Conservation (phyloP, 2,329 filamentous ascomycete genomes). For the Cryphonectria parasitica region DNA sequence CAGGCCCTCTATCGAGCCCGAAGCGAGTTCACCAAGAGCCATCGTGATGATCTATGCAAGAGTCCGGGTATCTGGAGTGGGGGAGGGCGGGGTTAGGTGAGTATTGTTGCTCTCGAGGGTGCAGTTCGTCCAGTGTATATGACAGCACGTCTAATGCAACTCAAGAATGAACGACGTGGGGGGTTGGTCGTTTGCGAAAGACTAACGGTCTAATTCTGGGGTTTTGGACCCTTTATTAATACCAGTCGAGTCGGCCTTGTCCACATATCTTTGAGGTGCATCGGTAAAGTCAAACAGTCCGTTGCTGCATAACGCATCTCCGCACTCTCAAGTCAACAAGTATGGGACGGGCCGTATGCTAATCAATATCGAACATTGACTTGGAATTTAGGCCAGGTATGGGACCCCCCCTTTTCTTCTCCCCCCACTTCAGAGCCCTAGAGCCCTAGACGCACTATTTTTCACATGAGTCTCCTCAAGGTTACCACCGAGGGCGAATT, state of each 20-base stretch:
- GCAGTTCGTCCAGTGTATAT: background rate
- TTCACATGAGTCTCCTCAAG: background rate
- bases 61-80: background rate
- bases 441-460: background rate
- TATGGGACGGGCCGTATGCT: background rate
- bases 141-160: background rate
- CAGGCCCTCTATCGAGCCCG: conserved; percentile 7
- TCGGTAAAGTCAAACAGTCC: background rate
- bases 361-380: background rate
- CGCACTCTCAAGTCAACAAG: background rate
- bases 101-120: background rate
- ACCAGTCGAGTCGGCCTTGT: background rate
- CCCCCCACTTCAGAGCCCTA: background rate
- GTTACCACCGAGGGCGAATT: background rate
- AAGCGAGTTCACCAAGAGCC: conserved; percentile 16
- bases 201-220: background rate
- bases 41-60: background rate
- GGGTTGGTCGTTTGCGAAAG: background rate
- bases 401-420: no score
- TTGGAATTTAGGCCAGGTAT: background rate
- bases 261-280: background rate
- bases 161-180: background rate
- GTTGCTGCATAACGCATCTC: background rate
- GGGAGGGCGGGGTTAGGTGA: background rate
- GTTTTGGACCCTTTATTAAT: background rate